Evolutionary conservation across 305 asterid genomes (phyloP).

Genomic region (Solanum hybrid): DNA sequence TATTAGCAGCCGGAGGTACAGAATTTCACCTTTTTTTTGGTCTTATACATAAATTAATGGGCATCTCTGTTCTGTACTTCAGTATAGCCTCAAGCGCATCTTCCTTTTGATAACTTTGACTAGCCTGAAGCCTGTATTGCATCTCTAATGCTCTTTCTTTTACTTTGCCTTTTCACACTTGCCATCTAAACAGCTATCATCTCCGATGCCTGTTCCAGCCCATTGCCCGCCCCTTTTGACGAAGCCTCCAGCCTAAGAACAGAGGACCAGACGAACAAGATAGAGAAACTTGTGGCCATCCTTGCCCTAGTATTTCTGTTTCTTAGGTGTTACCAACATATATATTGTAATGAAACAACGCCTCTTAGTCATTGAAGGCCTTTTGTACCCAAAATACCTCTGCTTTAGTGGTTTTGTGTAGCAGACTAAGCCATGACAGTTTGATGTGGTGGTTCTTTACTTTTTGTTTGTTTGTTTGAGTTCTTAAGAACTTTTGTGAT

Average conservation of each 20-base stretch:
- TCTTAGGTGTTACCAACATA: slow-evolving; percentile 6
- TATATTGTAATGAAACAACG: slow-evolving; percentile 13
- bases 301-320: slow-evolving; percentile 8
- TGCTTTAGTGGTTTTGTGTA: neutral
- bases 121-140: slow-evolving; percentile 7
- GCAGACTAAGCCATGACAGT: slow-evolving; percentile 1
- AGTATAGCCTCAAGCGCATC: neutral
- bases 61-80: neutral
- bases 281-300: slow-evolving; percentile 16
- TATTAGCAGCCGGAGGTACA: slow-evolving; percentile 8
- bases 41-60: neutral
- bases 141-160: slow-evolving; percentile 15
- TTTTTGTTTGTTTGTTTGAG: neutral
- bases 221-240: slow-evolving; percentile 16
- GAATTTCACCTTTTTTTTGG: neutral
- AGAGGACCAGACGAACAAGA: slow-evolving; percentile 28
- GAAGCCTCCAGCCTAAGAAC: slow-evolving; percentile 25
- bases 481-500: neutral
- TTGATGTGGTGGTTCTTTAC: neutral
- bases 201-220: slow-evolving; percentile 25
- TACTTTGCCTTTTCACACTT: slow-evolving; percentile 11
- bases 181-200: slow-evolving; percentile 30
- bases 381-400: slow-evolving; percentile 14
- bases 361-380: slow-evolving; percentile 22
- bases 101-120: neutral